A percentile compares a stretch with the other conserved stretches of the same genome.
Conservation (phyloP, 768 basidiomycete genomes). For the button mushroom (Agaricus bisporus) region DNA sequence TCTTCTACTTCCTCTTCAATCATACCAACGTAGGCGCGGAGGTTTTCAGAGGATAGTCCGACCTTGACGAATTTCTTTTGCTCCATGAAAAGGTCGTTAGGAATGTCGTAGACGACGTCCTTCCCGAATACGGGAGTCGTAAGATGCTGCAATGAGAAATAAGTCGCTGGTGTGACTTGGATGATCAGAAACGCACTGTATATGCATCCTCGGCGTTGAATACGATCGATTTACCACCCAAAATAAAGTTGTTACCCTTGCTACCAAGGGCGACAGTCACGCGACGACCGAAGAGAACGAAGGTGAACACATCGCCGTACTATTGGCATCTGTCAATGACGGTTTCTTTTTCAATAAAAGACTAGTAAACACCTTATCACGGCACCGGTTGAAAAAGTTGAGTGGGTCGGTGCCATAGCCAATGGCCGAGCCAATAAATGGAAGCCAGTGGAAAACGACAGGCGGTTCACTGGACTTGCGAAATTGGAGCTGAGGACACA, state of each 20-base stretch:
- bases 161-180: background rate
- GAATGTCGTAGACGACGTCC: slow-evolving; percentile 95
- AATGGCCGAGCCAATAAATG: slow-evolving; percentile 84
- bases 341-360: background rate
- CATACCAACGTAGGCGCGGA: slow-evolving; percentile 78
- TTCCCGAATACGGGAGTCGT: slow-evolving; percentile 96
- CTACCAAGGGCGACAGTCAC: slow-evolving; percentile 89
- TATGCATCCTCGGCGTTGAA: slow-evolving; percentile 97
- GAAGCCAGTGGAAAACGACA: slow-evolving; percentile 88
- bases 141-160: slow-evolving; percentile 50
- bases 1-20: slow-evolving; percentile 71
- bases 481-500: slow-evolving; percentile 51
- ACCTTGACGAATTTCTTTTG: slow-evolving; percentile 99
- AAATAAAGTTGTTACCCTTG: slow-evolving; percentile 89
- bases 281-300: slow-evolving; percentile 81
- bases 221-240: slow-evolving; percentile 88
- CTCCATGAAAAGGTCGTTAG: slow-evolving; percentile 96
- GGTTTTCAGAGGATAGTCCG: slow-evolving; percentile 87
- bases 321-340: slow-evolving; percentile 23
- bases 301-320: slow-evolving; percentile 98
- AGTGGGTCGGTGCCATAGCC: slow-evolving; percentile 91
- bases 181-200: slow-evolving; percentile 42
- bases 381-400: slow-evolving; percentile 75
- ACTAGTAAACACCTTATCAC: slow-evolving; percentile 57
- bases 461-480: slow-evolving; percentile 74